Evolutionary conservation across 257 asterid genomes (phyloP).

Genomic region (Solanum appendiculatum): DNA sequence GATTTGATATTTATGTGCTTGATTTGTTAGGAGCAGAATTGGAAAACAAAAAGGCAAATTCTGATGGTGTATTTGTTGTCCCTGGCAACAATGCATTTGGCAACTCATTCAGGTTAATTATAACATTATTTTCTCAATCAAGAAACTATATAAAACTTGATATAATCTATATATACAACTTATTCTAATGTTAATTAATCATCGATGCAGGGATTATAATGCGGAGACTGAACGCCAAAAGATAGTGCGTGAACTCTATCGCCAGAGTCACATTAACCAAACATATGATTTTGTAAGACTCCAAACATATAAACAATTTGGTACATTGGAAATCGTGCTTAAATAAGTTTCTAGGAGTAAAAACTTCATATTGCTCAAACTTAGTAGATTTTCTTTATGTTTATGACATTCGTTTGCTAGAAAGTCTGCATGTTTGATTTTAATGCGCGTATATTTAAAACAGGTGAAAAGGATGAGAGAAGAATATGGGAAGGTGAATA

Average conservation of each 20-base stretch:
- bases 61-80: conserved; percentile 10
- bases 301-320: background rate
- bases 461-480: conserved; percentile 29
- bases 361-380: background rate
- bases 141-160: background rate
- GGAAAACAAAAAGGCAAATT: background rate
- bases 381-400: background rate
- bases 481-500: conserved; percentile 17
- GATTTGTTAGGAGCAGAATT: background rate
- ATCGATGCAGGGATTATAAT: conserved; percentile 18
- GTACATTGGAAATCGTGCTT: background rate
- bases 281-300: conserved; percentile 18
- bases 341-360: too few relatives aligned
- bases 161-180: background rate
- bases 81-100: conserved; percentile 29
- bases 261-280: conserved; percentile 21
- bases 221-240: conserved; percentile 10
- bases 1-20: background rate
- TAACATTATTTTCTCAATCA: background rate
- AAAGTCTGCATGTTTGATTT: background rate
- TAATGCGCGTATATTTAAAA: background rate
- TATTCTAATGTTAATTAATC: background rate
- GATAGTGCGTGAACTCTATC: conserved; percentile 11
- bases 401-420: background rate
- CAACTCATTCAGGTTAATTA: conserved; percentile 22